These are phyloP conservation scores for Effrenium voratum DNA, from an alignment of 73 alveolate genomes.

Conservation along the genomic window DNA sequence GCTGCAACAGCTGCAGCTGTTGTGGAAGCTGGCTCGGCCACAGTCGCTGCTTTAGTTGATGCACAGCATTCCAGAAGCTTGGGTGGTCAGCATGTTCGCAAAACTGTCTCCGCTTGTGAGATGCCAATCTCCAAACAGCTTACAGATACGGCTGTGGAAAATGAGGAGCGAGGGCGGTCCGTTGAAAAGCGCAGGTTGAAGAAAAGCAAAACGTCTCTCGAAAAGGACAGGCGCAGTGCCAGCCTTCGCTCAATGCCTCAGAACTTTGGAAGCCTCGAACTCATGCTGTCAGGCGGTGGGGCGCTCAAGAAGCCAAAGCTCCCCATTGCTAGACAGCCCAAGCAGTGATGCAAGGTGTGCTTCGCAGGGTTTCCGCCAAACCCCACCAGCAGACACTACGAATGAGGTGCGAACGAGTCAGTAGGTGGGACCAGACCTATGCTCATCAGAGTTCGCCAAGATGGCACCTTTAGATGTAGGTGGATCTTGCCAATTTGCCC, in stretches of 20 bases:
- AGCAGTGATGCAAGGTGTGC: no score
- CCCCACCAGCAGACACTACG: no score
- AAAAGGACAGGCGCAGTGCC: neutral
- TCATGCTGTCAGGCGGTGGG: slow-evolving; percentile 84
- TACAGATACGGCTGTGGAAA: neutral
- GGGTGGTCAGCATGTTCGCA: neutral
- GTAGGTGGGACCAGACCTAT: no score
- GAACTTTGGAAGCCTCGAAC: slow-evolving; percentile 71
- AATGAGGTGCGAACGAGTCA: no score
- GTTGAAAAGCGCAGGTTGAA: neutral
- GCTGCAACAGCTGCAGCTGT: slow-evolving; percentile 77
- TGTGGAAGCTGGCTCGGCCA: slow-evolving; percentile 49
- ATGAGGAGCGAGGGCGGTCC: neutral
- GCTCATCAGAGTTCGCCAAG: no score
- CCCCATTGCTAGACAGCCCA: no score
- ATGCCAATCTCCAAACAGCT: neutral
- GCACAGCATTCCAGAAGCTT: slow-evolving; percentile 7
- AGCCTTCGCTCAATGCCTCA: slow-evolving; percentile 66
- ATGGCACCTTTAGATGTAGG: no score
- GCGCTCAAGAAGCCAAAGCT: slow-evolving; percentile 35
- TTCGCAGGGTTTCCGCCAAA: no score
- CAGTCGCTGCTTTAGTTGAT: slow-evolving; percentile 48
- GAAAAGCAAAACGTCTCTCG: neutral
- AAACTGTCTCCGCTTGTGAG: neutral
- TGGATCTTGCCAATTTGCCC: no score